Evolutionary conservation across 306 rosid genomes (phyloP).

Genomic region (Prunus armeniaca): DNA sequence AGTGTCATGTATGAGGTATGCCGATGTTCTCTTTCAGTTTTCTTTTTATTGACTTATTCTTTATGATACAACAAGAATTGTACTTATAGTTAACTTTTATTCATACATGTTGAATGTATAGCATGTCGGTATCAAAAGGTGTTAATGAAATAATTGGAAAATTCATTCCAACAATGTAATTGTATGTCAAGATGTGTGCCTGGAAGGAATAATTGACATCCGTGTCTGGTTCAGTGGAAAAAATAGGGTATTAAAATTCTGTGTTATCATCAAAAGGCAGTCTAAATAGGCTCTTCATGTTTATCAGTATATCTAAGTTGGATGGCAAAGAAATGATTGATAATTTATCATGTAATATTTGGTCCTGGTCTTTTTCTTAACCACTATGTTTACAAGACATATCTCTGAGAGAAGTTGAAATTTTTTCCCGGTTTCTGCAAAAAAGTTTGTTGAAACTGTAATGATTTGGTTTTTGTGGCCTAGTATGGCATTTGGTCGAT

Average conservation of each 20-base stretch:
- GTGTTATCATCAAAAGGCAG: neutral
- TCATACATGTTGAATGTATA: neutral
- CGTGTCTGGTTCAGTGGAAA: neutral
- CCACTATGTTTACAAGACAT: too few species aligned
- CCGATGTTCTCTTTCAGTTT: neutral
- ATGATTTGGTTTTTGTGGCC: too few species aligned
- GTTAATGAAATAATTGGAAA: neutral
- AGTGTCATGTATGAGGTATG: conserved; percentile 76
- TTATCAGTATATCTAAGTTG: too few species aligned
- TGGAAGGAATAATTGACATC: neutral
- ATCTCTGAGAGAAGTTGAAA: too few species aligned
- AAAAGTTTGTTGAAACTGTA: too few species aligned
- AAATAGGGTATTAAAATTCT: neutral
- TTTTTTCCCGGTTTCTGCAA: too few species aligned
- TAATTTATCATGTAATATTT: too few species aligned
- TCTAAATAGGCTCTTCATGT: neutral
- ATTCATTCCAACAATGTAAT: neutral
- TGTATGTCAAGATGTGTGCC: neutral
- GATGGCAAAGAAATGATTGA: too few species aligned
- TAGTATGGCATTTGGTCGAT: too few species aligned
- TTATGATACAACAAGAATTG: neutral
- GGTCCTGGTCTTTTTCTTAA: too few species aligned
- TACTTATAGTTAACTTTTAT: neutral
- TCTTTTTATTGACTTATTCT: conserved; percentile 2
- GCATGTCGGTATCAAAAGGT: neutral